Percentiles rank a stretch among this genome's conserved stretches.
Conservation (phyloP, 148 eudicot species). For the Rhododendron simsii region DNA sequence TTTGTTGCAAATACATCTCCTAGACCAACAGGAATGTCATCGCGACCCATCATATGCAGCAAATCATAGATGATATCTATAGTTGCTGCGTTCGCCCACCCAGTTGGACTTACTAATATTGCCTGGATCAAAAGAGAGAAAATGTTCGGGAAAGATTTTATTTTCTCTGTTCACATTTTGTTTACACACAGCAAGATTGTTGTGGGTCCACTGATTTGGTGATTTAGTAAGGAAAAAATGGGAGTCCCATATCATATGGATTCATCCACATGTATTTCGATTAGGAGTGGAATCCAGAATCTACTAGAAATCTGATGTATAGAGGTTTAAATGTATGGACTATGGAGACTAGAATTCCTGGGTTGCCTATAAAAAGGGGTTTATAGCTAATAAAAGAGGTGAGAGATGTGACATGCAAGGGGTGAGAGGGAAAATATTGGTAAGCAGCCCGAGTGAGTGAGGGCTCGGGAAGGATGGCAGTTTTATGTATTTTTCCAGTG, state of each 20-base stretch:
- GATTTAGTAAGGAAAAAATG: neutral
- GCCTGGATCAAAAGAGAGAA: slow-evolving; percentile 36
- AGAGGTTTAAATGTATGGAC: neutral
- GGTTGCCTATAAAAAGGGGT: neutral
- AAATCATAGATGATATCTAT: slow-evolving; percentile 75
- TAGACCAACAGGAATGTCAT: slow-evolving; percentile 77
- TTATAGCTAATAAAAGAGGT: neutral
- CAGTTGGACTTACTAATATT: slow-evolving; percentile 71
- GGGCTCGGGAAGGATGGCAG: neutral
- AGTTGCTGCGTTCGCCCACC: slow-evolving; percentile 92
- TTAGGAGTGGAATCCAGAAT: neutral
- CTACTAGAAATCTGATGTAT: neutral
- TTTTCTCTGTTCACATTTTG: neutral
- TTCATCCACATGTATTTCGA: neutral
- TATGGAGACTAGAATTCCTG: neutral
- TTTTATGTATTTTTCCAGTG: neutral
- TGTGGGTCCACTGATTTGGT: neutral
- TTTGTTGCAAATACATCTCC: slow-evolving; percentile 65
- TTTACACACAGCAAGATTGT: neutral
- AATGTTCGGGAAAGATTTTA: neutral
- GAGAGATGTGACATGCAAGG: neutral
- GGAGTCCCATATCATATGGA: neutral
- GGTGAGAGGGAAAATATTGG: neutral
- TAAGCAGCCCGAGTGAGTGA: neutral
- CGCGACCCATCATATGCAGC: slow-evolving; percentile 96